A percentile compares a stretch with the other conserved stretches of the same genome.
phyloP scores from a whole-genome alignment of 2,329 filamentous ascomycete genomes.

The Trichoderma hamatum region DNA sequence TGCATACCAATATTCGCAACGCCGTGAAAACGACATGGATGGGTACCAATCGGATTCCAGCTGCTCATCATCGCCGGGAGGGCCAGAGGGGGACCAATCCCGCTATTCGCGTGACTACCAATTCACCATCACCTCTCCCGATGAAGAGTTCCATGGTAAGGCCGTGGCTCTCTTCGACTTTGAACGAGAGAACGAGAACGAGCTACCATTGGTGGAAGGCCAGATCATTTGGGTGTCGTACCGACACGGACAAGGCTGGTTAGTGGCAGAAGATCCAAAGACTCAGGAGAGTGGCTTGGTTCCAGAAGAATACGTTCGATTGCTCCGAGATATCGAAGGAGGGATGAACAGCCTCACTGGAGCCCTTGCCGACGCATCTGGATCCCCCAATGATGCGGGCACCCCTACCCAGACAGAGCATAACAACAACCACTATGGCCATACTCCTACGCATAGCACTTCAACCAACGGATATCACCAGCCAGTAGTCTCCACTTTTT shows the following conservation, averaged over 20 bases:
- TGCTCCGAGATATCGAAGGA: slow-evolving; percentile 91
- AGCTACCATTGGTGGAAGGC: slow-evolving; percentile 87
- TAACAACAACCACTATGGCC: slow-evolving; percentile 46
- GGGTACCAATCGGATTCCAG: slow-evolving; percentile 64
- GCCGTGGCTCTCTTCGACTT: slow-evolving; percentile 96
- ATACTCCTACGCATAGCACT: slow-evolving; percentile 51
- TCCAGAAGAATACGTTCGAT: slow-evolving; percentile 91
- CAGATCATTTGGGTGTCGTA: slow-evolving; percentile 98
- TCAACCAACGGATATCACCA: slow-evolving; percentile 67
- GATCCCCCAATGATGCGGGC: slow-evolving; percentile 58
- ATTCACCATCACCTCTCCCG: slow-evolving; percentile 91
- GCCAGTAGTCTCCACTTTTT: slow-evolving; percentile 69
- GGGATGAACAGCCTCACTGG: slow-evolving; percentile 75
- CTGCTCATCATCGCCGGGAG: slow-evolving; percentile 60
- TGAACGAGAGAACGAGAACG: slow-evolving; percentile 92
- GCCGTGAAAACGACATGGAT: slow-evolving; percentile 48
- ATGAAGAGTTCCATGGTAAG: slow-evolving; percentile 97
- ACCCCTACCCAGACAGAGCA: slow-evolving; percentile 66
- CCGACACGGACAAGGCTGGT: slow-evolving; percentile 93
- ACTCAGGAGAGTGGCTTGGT: slow-evolving; percentile 93
- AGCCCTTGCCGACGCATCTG: slow-evolving; percentile 57
- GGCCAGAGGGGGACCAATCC: slow-evolving; percentile 67
- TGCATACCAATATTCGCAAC: slow-evolving; percentile 48
- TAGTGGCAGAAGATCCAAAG: slow-evolving; percentile 94
- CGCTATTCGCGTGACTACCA: slow-evolving; percentile 91